Evolutionary conservation across 495 filamentous ascomycete genomes (phyloP), one percentile per base, ranked within the genome.

Genomic region (Aspergillus bertholletiae): DNA sequence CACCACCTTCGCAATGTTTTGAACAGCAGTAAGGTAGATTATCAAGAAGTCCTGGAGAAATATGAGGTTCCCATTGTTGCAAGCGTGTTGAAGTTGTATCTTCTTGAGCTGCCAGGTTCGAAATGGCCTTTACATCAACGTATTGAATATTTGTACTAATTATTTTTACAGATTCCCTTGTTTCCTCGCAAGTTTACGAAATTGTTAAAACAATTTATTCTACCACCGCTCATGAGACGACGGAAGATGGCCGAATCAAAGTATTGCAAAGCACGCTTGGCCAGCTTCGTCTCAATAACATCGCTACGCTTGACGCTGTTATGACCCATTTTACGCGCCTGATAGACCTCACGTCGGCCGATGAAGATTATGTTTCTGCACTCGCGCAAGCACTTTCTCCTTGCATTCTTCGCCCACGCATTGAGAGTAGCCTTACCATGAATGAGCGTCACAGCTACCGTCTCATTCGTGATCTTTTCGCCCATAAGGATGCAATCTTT

Each of bases 181-280:
- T 99, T 57, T 97, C 95, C 46, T 96, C 91, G 22, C 92, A 96
- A 66, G 91, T 97, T 56, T 99, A 99, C 70, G 94, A 99, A 78
- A 97, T 99, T 66, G 87, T 99, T 61, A 90, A 96, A 69, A 97
- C 90, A 1, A 96, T 97, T 53, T 99, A 99, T 72, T 78, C 78
- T 15, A 76, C 79, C 20, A 87, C 84, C 48, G 90, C 89, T 26
- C 84, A 91, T 27, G 85, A 92, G 54, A 80, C 87, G 26, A 75
- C 74, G 34, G 74, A 77, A 66, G 88, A 92, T 51, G 82, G 86
- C 39, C 90, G 94, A 41, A 82, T 97, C 55, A 88, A 93, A 51
- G 90, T 97, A 59, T 82, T 99, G 26, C 95, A 97, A 71, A 96
- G 92, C 59, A 97, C 94, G 0, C 86, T 97, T 58, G 92, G 90